Percentiles rank a stretch among this genome's conserved stretches.
phyloP scores from a whole-genome alignment of 352 stramenopile genomes.

The Globisporangium spiculum region DNA sequence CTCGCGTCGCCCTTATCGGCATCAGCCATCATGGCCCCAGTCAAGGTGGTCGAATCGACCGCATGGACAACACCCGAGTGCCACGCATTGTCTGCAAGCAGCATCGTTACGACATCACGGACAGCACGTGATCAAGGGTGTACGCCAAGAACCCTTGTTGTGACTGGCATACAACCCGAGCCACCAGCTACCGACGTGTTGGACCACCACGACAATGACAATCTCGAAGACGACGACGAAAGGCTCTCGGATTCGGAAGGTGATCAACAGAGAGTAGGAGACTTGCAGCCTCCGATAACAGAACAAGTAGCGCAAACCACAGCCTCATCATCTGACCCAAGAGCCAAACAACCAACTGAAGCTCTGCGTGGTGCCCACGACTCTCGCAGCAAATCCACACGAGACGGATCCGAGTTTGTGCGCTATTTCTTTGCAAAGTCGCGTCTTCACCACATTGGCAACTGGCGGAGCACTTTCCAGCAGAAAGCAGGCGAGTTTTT shows the following conservation, averaged over 20 bases:
- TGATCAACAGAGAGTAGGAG: neutral
- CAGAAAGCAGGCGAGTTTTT: conserved; percentile 60
- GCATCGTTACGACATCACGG: neutral
- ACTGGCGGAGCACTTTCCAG: conserved; percentile 74
- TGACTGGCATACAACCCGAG: neutral
- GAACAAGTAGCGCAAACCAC: neutral
- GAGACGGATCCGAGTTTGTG: conserved; percentile 72
- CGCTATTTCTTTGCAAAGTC: conserved; percentile 84
- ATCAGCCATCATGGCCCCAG: neutral
- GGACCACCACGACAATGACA: neutral
- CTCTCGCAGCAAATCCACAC: conserved; percentile 54
- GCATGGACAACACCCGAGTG: neutral
- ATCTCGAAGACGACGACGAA: neutral
- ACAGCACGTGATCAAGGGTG: neutral
- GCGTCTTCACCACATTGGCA: conserved; percentile 81
- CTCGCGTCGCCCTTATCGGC: neutral
- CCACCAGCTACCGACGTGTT: neutral
- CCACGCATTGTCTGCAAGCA: neutral
- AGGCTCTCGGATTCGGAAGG: conserved; percentile 1
- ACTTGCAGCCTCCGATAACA: neutral
- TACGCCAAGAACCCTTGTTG: neutral
- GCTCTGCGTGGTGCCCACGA: neutral
- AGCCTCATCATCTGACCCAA: too few relatives aligned
- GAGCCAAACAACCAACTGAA: neutral
- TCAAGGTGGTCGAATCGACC: neutral